Percentiles rank a stretch among this genome's conserved stretches.
phyloP scores from a whole-genome alignment of 1,139 yeast genomes.

The Williopsis jadinii region DNA sequence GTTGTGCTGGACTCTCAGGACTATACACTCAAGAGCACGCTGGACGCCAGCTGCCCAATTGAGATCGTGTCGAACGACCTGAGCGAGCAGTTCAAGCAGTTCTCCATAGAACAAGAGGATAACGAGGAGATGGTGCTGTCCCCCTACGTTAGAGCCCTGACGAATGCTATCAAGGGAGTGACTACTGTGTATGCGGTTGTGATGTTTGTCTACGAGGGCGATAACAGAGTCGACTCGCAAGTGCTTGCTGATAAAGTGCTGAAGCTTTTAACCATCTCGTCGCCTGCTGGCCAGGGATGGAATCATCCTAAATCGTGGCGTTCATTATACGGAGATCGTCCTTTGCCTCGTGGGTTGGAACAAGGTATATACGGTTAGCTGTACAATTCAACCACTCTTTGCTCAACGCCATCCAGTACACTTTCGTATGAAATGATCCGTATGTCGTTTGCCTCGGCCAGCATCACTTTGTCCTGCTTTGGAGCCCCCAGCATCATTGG shows the following conservation, averaged over 20 bases:
- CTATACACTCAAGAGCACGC: slow-evolving; percentile 40
- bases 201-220: slow-evolving; percentile 80
- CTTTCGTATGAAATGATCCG: slow-evolving; percentile 56
- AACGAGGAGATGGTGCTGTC: slow-evolving; percentile 7
- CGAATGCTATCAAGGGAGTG: slow-evolving; percentile 1
- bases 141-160: slow-evolving; percentile 5
- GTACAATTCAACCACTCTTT: slow-evolving; percentile 43
- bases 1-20: slow-evolving; percentile 68
- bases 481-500: slow-evolving; percentile 8
- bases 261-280: slow-evolving; percentile 1
- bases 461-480: slow-evolving; percentile 48
- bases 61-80: slow-evolving; percentile 23
- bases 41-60: slow-evolving; percentile 7
- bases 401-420: slow-evolving; percentile 57
- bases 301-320: slow-evolving; percentile 67
- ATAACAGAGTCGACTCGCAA: slow-evolving; percentile 70
- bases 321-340: slow-evolving; percentile 74
- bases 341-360: slow-evolving; percentile 62
- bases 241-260: slow-evolving; percentile 31
- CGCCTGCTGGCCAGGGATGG: slow-evolving; percentile 13
- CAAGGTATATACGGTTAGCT: slow-evolving; percentile 40
- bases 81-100: slow-evolving; percentile 10
- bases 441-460: slow-evolving; percentile 68
- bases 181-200: slow-evolving; percentile 10
- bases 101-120: slow-evolving; percentile 8